Evolutionary conservation across 257 asterid species (phyloP), one percentile per base, ranked within the genome.

Genomic region (Solanum chmielewskii): DNA sequence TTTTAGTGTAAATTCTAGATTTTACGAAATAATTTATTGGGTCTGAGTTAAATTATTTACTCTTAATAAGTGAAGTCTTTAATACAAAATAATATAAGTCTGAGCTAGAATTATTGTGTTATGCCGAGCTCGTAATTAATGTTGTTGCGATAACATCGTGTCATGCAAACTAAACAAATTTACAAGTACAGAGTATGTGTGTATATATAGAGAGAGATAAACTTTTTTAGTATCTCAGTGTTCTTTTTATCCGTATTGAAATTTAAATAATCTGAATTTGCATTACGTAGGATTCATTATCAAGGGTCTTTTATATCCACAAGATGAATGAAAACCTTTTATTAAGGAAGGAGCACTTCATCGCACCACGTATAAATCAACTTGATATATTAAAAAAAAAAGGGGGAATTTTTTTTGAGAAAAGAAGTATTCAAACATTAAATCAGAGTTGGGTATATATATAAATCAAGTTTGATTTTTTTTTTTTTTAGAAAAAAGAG

Each of bases 261-360:
- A 3, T 6, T 60, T 6, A 10, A 23, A 10, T 60, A 23, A 60
- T 60, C 5, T 23, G 3, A 23, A 60, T 60, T 23, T 0, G 6
- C 14, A 23, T 23, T 21, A 10, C 1, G 1, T 23, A 60, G 0
- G 7, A 60, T 5, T 12, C 12, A 60, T 4, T 0, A 0, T 3
- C 9, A 12, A 6, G 2, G 0, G 6, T 5, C 3, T 59, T 25
- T 1, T 6, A 66, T 25, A 66, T 12, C 1, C 0, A 66, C 4
- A 6, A 25, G 21, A 49, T 2, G 31, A 31, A 31, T 31, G 3
- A 31, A 31, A 31, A 31, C 31, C 31, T 31, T 3, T 31, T 1
- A 0, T 27, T 0, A 66, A 6, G 18, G 4, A 27, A 6, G 37
- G 20, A 66, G 1, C 20, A 66, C 7, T 13, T 11, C 35, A 66